Evolutionary conservation across 495 filamentous ascomycete species (phyloP), one percentile per base, ranked within the genome.

Genomic region (Lasiosphaeris hirsuta): DNA sequence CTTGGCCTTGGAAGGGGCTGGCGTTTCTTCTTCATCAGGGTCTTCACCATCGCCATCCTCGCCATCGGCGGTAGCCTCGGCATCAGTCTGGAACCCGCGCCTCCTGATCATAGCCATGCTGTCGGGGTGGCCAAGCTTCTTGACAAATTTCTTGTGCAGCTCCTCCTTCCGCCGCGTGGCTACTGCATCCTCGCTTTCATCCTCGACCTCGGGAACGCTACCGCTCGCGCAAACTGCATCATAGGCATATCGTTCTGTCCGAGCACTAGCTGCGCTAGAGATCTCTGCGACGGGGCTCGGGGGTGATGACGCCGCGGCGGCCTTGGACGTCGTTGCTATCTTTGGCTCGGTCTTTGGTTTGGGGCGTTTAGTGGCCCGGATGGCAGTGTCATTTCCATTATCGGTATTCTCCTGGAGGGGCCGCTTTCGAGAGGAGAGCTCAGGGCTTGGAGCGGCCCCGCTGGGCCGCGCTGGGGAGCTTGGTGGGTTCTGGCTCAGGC

Each of bases 71-170:
- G 75, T 70, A 3, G 72, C 72, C 47, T 81, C 80, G 45, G 89
- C 84, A 38, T 70, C 76, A 19, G 74, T 70, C 42, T 77, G 69
- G 59, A 73, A 73, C 51, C 81, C 78, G 18, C 79, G 75, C 59
- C 85, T 77, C 56, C 84, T 83, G 59, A 90, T 83, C 46, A 84
- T 82, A 13, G 86, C 80, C 49, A 94, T 76, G 60, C 90, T 91
- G 62, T 95, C 92, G 7, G 90, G 83, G 30, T 84, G 84, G 3
- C 94, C 92, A 4, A 98, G 81, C 65, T 90, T 95, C 75, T 90
- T 88, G 14, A 97, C 86, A 63, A 97, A 98, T 58, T 88, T 87
- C 59, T 86, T 78, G 66, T 96, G 94, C 15, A 96, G 75, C 52
- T 81, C 85, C 60, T 89, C 84, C 63, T 84, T 91, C 54, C 74